phyloP scores from a whole-genome alignment of 2,329 filamentous ascomycete species.

The Tolypocladium endophyticum region DNA sequence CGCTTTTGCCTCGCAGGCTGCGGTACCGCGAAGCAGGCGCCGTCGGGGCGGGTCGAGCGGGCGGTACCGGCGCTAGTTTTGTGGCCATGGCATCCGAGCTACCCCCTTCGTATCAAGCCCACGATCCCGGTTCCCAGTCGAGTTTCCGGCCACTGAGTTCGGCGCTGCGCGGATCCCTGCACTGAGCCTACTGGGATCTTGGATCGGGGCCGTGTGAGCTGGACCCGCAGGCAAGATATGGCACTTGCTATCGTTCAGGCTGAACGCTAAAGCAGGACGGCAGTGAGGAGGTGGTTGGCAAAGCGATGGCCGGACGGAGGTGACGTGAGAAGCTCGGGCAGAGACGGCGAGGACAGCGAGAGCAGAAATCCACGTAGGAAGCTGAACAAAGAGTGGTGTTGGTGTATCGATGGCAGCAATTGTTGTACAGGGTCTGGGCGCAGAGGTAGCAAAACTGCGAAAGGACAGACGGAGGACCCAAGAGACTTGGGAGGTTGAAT shows the following conservation, averaged over 20 bases:
- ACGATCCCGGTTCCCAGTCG: neutral
- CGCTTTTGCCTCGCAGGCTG: slow-evolving; percentile 22
- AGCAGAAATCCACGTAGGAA: neutral
- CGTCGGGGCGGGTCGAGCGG: slow-evolving; percentile 8
- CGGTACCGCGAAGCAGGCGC: slow-evolving; percentile 19
- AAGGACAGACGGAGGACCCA: neutral
- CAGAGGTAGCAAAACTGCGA: neutral
- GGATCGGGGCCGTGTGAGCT: neutral
- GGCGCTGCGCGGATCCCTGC: neutral
- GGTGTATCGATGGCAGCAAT: neutral
- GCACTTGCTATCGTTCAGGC: neutral
- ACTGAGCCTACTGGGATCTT: neutral
- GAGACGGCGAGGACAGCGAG: neutral
- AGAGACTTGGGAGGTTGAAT: neutral
- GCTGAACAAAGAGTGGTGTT: neutral
- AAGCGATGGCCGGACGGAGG: neutral
- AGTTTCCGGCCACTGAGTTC: neutral
- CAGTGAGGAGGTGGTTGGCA: neutral
- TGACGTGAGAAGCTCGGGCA: neutral
- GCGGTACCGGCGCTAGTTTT: neutral
- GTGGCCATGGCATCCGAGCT: neutral
- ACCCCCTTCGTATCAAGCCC: too few relatives aligned
- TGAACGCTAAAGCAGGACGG: neutral
- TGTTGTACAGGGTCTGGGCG: neutral
- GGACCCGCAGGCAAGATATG: neutral